Conservation (phyloP, 495 filamentous ascomycete genomes). For the Hypoxylon fragiforme region DNA sequence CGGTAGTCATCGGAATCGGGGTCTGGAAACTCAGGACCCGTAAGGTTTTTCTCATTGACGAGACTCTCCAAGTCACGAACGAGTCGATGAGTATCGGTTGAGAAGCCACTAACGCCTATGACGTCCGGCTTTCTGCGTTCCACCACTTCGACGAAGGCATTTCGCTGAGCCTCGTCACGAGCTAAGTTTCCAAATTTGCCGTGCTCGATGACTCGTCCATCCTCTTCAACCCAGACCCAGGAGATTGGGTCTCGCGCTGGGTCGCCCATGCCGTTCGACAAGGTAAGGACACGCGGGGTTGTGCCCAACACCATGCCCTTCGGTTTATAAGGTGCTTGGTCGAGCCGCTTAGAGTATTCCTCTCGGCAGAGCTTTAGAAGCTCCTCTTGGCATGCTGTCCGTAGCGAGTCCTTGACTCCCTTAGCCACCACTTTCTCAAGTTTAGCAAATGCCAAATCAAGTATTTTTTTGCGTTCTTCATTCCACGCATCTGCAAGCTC, state of each 20-base stretch:
- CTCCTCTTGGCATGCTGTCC: conserved; percentile 87
- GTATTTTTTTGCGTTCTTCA: conserved; percentile 73
- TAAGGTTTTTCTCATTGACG: conserved; percentile 71
- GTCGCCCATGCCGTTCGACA: conserved; percentile 81
- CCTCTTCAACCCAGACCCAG: conserved; percentile 93
- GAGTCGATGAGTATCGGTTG: conserved; percentile 81
- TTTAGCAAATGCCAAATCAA: conserved; percentile 79
- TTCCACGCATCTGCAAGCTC: conserved; percentile 97
- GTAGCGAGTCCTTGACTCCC: conserved; percentile 89
- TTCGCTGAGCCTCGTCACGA: conserved; percentile 66
- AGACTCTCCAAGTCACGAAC: conserved; percentile 77
- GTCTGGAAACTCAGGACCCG: conserved; percentile 71
- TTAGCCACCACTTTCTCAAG: conserved; percentile 83
- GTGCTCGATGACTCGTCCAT: conserved; percentile 83
- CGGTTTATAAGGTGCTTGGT: conserved; percentile 94
- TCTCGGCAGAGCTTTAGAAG: conserved; percentile 81
- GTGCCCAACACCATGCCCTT: conserved; percentile 91
- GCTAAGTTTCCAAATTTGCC: conserved; percentile 81
- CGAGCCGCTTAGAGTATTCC: conserved; percentile 81
- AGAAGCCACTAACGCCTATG: conserved; percentile 86
- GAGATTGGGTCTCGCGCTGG: conserved; percentile 75
- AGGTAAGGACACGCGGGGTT: conserved; percentile 78
- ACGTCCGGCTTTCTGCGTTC: conserved; percentile 82
- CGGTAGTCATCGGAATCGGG: conserved; percentile 63
- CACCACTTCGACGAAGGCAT: conserved; percentile 72